A percentile compares a stretch with the other conserved stretches of the same genome.
Evolutionary conservation across 768 basidiomycete genomes (phyloP).

Genomic region (Cubamyces lactineus): DNA sequence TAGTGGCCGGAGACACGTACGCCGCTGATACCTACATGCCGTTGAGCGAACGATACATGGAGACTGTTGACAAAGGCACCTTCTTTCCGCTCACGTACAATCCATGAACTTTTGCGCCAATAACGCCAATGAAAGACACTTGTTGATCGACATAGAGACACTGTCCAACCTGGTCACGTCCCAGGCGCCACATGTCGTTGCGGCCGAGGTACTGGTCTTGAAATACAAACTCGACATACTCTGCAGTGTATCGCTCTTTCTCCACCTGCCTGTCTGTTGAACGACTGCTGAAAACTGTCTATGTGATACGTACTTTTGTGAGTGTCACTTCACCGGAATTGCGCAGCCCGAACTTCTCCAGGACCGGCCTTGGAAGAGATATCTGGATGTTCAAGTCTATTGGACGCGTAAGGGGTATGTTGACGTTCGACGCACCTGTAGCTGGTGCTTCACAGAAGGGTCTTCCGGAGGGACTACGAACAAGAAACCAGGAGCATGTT

Average conservation of each 20-base stretch:
- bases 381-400: conserved; percentile 47
- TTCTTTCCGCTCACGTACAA: conserved; percentile 74
- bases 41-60: conserved; percentile 1
- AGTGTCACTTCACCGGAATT: conserved; percentile 74
- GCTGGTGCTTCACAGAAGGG: conserved; percentile 56
- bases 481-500: conserved; percentile 51
- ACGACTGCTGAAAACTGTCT: neutral
- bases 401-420: neutral
- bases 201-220: conserved; percentile 95
- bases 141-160: conserved; percentile 87
- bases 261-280: conserved; percentile 57
- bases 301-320: conserved; percentile 57
- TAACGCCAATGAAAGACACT: conserved; percentile 80
- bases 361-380: conserved; percentile 72
- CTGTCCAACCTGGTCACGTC: conserved; percentile 76
- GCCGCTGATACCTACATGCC: conserved; percentile 72
- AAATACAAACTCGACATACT: conserved; percentile 88
- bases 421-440: conserved; percentile 51
- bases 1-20: conserved; percentile 80
- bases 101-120: conserved; percentile 78
- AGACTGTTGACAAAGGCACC: conserved; percentile 42
- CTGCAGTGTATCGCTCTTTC: conserved; percentile 60
- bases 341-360: conserved; percentile 69
- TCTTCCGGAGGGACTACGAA: conserved; percentile 74
- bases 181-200: conserved; percentile 95